These are phyloP conservation scores for Neurospora sp. DNA, from an alignment of 495 filamentous ascomycete genomes.

Conservation along the genomic window DNA sequence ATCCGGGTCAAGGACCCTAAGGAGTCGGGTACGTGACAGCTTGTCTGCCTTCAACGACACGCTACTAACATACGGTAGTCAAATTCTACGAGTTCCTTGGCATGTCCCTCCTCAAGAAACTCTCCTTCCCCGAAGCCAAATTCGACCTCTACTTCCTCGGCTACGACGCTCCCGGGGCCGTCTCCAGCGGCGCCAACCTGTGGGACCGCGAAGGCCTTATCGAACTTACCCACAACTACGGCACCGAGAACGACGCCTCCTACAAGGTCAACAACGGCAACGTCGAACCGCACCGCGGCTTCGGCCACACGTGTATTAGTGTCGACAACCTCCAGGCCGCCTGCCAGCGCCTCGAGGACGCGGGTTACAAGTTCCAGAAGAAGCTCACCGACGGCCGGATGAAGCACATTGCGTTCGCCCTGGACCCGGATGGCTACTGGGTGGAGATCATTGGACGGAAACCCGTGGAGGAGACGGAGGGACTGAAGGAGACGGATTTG, in stretches of 20 bases:
- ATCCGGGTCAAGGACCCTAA: conserved; percentile 91
- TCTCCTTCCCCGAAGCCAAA: conserved; percentile 62
- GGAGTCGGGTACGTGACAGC: conserved; percentile 47
- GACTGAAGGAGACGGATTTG: conserved; percentile 26
- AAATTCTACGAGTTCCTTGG: conserved; percentile 94
- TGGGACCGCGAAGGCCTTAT: conserved; percentile 82
- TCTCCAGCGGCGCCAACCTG: conserved; percentile 51
- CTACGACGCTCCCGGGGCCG: conserved; percentile 54
- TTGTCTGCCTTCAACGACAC: neutral
- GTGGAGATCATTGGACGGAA: conserved; percentile 56
- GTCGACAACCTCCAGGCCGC: conserved; percentile 88
- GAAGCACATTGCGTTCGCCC: conserved; percentile 79
- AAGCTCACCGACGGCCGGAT: conserved; percentile 80
- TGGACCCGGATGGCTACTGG: conserved; percentile 95
- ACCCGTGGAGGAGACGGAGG: conserved; percentile 27
- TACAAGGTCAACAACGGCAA: conserved; percentile 87
- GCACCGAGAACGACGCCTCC: conserved; percentile 75
- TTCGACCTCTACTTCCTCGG: conserved; percentile 85
- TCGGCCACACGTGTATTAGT: conserved; percentile 79
- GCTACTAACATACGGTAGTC: conserved; percentile 33
- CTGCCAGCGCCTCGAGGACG: conserved; percentile 78
- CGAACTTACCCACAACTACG: conserved; percentile 95
- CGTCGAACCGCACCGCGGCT: conserved; percentile 73
- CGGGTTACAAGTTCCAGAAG: conserved; percentile 91
- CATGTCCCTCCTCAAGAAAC: conserved; percentile 69